These are phyloP conservation scores for Boletus subparvulus DNA, from an alignment of 768 basidiomycete genomes.

Conservation along the genomic window DNA sequence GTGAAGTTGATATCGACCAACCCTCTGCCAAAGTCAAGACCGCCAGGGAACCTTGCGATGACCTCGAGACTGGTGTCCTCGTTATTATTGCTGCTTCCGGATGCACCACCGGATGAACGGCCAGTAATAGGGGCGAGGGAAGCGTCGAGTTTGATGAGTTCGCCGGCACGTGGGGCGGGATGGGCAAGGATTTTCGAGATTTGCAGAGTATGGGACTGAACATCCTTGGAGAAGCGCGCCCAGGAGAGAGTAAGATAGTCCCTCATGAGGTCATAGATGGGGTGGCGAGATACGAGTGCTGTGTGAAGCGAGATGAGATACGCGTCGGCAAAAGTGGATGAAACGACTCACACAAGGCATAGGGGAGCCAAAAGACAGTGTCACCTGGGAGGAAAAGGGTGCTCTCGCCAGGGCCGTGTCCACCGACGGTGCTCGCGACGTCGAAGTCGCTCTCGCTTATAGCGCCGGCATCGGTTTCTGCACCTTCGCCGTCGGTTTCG, in stretches of 20 bases:
- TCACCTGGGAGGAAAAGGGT: conserved; percentile 86
- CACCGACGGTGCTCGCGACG: conserved; percentile 68
- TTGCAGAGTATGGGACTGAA: conserved; percentile 88
- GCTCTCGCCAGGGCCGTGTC: conserved; percentile 83
- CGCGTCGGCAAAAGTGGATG: background rate
- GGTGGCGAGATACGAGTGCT: conserved; percentile 89
- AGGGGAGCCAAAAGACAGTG: conserved; percentile 94
- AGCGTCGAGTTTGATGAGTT: conserved; percentile 82
- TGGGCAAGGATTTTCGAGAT: conserved; percentile 86
- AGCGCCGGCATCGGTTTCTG: conserved; percentile 63
- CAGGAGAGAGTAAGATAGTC: conserved; percentile 95
- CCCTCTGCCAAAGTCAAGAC: conserved; percentile 87
- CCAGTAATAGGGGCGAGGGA: conserved; percentile 51
- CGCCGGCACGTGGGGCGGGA: conserved; percentile 84
- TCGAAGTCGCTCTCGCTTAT: conserved; percentile 88
- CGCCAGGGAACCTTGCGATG: conserved; percentile 89
- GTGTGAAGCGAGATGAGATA: conserved; percentile 11
- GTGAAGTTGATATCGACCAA: conserved; percentile 94
- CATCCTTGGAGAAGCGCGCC: conserved; percentile 93
- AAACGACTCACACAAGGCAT: conserved; percentile 71
- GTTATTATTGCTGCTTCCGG: conserved; percentile 8
- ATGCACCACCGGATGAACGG: conserved; percentile 47
- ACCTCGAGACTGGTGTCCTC: conserved; percentile 67
- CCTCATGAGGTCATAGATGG: conserved; percentile 92
- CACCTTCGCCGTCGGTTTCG: conserved; percentile 78